Evolutionary conservation across 345 rosid species (phyloP).

Genomic region (Eucalyptus decipiens): DNA sequence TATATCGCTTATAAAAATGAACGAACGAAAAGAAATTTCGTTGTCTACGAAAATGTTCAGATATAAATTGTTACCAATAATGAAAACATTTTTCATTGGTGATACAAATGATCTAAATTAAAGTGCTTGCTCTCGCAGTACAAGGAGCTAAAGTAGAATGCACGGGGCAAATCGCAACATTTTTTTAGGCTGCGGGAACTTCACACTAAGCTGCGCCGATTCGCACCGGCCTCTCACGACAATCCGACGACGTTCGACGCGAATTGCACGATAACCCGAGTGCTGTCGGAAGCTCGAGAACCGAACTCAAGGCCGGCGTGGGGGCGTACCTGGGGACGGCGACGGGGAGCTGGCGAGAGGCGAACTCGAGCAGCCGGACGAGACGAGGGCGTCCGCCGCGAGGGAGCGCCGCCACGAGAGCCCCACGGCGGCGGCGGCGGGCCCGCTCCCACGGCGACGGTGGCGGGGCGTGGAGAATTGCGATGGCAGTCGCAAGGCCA

Average conservation of each 20-base stretch:
- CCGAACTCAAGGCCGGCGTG: background rate
- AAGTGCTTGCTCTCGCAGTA: background rate
- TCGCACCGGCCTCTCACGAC: background rate
- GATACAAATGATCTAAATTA: background rate
- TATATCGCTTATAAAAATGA: no score
- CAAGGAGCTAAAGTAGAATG: background rate
- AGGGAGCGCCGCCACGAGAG: constrained; percentile 36
- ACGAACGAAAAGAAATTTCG: no score
- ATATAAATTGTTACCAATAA: no score
- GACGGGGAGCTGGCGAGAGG: background rate
- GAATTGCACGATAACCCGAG: background rate
- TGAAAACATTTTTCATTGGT: no score
- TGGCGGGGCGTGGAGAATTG: constrained; percentile 31
- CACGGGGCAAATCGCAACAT: background rate
- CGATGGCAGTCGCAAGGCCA: constrained; percentile 51
- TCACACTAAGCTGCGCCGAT: background rate
- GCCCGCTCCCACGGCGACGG: background rate
- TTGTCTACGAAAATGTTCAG: no score
- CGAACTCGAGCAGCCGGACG: background rate
- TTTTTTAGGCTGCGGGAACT: background rate
- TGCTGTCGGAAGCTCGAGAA: background rate
- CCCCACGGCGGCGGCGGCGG: background rate
- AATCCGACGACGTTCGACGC: background rate
- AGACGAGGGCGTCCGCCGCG: constrained; percentile 11
- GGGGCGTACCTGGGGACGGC: background rate